A percentile compares a stretch with the other conserved stretches of the same genome.
Conservation (phyloP, 768 basidiomycete species). For the Psilocybe cubensis region DNA sequence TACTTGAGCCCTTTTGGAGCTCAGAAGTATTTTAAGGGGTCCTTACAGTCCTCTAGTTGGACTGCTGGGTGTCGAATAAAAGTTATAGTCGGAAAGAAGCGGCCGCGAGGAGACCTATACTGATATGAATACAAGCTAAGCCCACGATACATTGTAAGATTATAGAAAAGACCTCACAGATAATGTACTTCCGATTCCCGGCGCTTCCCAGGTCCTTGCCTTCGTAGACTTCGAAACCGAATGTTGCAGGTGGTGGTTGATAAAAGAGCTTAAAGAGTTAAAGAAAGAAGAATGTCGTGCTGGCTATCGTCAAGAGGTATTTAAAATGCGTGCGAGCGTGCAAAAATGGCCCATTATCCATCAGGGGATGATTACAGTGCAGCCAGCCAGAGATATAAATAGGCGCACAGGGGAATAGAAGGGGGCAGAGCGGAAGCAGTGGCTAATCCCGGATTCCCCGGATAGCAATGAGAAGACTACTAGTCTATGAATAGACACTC, state of each 20-base stretch:
- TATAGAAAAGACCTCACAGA: background rate
- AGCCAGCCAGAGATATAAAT: background rate
- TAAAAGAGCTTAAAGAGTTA: background rate
- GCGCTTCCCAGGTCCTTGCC: background rate
- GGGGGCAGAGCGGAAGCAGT: background rate
- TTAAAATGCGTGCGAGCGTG: constrained; percentile 5
- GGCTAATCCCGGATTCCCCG: constrained; percentile 1
- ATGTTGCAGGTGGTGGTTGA: background rate
- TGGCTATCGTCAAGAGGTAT: constrained; percentile 8
- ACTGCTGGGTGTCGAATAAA: background rate
- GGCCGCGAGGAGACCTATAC: background rate
- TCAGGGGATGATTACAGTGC: background rate
- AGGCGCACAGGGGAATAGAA: background rate
- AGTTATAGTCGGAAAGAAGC: background rate
- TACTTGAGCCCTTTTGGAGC: background rate
- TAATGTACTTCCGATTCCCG: background rate
- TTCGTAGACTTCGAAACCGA: background rate
- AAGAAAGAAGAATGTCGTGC: background rate
- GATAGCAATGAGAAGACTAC: background rate
- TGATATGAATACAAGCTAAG: background rate
- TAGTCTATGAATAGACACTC: background rate
- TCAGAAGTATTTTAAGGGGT: background rate
- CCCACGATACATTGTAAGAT: background rate
- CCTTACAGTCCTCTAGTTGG: background rate
- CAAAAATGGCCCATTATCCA: constrained; percentile 1